These are phyloP conservation scores for Solanum hybrid DNA, from an alignment of 305 asterid species.

Conservation along the genomic window DNA sequence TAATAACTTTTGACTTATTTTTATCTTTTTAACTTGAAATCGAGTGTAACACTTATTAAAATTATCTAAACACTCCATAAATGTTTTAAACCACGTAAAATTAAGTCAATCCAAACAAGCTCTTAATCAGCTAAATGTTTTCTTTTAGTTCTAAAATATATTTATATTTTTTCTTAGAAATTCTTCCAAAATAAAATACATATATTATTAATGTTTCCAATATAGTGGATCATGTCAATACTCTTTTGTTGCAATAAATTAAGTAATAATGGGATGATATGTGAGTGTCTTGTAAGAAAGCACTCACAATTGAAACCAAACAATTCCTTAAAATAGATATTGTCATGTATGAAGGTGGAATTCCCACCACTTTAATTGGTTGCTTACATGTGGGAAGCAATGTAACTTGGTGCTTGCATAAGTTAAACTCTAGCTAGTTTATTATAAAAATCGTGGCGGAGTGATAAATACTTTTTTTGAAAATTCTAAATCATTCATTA, in stretches of 20 bases:
- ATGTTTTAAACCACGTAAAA: too few relatives aligned
- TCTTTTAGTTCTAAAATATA: not conserved
- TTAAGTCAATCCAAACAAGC: too few relatives aligned
- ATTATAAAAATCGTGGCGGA: accelerated
- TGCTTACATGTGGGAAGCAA: constrained; percentile 30
- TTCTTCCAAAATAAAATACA: not conserved
- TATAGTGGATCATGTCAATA: constrained; percentile 5
- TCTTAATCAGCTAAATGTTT: not conserved
- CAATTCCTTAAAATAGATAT: not conserved
- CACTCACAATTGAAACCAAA: not conserved
- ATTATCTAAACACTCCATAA: too few relatives aligned
- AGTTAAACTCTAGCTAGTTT: not conserved
- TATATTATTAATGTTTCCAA: not conserved
- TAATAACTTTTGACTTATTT: too few relatives aligned
- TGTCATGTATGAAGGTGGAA: constrained; percentile 8
- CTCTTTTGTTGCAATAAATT: not conserved
- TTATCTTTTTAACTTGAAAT: too few relatives aligned
- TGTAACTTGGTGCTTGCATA: not conserved
- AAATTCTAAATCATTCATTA: not conserved
- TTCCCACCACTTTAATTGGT: constrained; percentile 15
- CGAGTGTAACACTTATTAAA: too few relatives aligned
- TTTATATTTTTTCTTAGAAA: not conserved
- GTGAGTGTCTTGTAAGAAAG: constrained; percentile 1
- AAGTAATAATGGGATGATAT: not conserved
- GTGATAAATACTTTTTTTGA: not conserved